phyloP scores from a whole-genome alignment of 805 yeast species.

The Naumovozyma castellii region DNA sequence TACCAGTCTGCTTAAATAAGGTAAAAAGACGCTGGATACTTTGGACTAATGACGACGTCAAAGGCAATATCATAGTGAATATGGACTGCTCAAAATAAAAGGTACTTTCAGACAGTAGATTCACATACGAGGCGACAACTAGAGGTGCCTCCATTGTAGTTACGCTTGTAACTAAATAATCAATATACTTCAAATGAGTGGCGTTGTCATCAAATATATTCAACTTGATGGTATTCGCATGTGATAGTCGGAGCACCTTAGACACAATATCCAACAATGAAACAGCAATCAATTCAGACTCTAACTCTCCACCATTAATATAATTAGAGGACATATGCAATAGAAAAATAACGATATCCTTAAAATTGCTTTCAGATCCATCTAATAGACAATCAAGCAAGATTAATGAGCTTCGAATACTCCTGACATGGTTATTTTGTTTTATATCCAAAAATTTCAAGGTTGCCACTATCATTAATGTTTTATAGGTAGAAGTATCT shows the following conservation, averaged over 20 bases:
- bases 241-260: conserved; percentile 25
- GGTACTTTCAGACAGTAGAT: conserved; percentile 43
- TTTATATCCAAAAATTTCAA: conserved; percentile 36
- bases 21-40: conserved; percentile 17
- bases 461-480: conserved; percentile 39
- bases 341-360: conserved; percentile 34
- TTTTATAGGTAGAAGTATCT: conserved; percentile 51
- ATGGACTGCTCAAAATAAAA: conserved; percentile 41
- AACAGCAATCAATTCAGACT: conserved; percentile 27
- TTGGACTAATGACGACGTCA: conserved; percentile 39
- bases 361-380: conserved; percentile 50
- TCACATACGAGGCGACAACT: conserved; percentile 29
- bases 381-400: conserved; percentile 40
- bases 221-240: conserved; percentile 23
- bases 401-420: conserved; percentile 37
- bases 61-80: conserved; percentile 45
- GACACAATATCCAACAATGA: conserved; percentile 27
- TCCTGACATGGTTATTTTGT: conserved; percentile 28
- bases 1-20: conserved; percentile 27
- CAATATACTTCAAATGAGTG: conserved; percentile 30
- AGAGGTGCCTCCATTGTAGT: conserved; percentile 34
- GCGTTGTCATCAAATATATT: conserved; percentile 26
- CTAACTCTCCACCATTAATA: conserved; percentile 14
- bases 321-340: conserved; percentile 31
- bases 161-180: conserved; percentile 44